phyloP scores from a whole-genome alignment of 169 alveolate species.

The Cryptosporidium felis region DNA sequence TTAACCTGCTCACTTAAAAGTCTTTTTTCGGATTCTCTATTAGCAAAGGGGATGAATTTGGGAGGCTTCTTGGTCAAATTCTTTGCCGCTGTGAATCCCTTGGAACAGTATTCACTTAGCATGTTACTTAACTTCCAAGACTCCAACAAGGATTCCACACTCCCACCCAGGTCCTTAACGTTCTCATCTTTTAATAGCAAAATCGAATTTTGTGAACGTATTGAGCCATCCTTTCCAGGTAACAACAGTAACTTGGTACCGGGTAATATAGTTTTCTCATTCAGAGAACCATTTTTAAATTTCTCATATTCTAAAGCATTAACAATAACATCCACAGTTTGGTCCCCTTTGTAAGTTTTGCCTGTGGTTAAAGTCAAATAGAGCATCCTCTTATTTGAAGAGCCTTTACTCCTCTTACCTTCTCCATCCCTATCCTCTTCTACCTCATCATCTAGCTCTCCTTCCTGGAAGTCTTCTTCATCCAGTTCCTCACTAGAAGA shows the following conservation, averaged over 20 bases:
- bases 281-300: not conserved
- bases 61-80: conserved; percentile 39
- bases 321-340: not conserved
- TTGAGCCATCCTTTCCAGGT: not conserved
- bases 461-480: too few species aligned
- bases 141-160: conserved; percentile 27
- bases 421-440: too few species aligned
- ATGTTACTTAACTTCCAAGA: conserved; percentile 46
- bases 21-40: conserved; percentile 7
- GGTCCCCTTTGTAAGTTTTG: not conserved
- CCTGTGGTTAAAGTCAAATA: conserved; percentile 61
- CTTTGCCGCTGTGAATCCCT: conserved; percentile 7
- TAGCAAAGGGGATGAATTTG: conserved; percentile 22
- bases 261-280: not conserved
- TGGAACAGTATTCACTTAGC: conserved; percentile 7
- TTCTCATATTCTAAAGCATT: conserved; percentile 56
- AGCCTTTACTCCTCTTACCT: too few species aligned
- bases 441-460: too few species aligned
- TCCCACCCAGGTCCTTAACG: conserved; percentile 32
- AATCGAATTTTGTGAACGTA: conserved; percentile 14
- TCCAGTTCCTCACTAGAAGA: not conserved
- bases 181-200: conserved; percentile 13
- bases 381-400: conserved; percentile 5
- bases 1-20: conserved; percentile 11
- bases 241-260: conserved; percentile 37